These are phyloP conservation scores for Tetrapisispora arboricola DNA, from an alignment of 805 yeast species.

Conservation along the genomic window DNA sequence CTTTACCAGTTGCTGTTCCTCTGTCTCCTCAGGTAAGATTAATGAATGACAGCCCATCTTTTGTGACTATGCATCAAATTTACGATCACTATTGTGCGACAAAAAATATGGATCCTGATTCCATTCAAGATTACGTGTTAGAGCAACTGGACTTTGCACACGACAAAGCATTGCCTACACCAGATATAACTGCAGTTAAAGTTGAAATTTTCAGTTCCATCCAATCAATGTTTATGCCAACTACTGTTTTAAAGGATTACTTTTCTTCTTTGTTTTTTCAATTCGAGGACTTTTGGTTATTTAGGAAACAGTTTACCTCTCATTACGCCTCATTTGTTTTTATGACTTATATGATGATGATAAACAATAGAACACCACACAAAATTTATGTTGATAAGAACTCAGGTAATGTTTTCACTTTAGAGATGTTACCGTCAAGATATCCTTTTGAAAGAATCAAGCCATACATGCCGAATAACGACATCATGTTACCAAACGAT, in stretches of 20 bases:
- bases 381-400: slow-evolving; percentile 74
- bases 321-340: slow-evolving; percentile 91
- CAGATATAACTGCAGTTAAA: slow-evolving; percentile 78
- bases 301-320: slow-evolving; percentile 88
- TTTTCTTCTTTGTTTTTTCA: slow-evolving; percentile 59
- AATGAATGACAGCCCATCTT: slow-evolving; percentile 69
- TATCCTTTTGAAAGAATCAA: slow-evolving; percentile 40
- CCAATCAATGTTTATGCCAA: slow-evolving; percentile 79
- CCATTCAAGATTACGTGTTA: slow-evolving; percentile 77
- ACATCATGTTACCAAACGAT: slow-evolving; percentile 31
- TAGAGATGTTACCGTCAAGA: slow-evolving; percentile 91
- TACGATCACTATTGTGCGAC: slow-evolving; percentile 80
- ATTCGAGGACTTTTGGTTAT: slow-evolving; percentile 94
- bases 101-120: slow-evolving; percentile 69
- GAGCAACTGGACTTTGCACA: slow-evolving; percentile 84
- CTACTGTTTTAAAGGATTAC: slow-evolving; percentile 69
- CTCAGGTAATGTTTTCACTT: slow-evolving; percentile 85
- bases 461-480: slow-evolving; percentile 29
- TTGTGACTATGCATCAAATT: slow-evolving; percentile 65
- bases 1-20: slow-evolving; percentile 87
- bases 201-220: slow-evolving; percentile 87
- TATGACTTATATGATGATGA: slow-evolving; percentile 89
- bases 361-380: slow-evolving; percentile 86
- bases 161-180: slow-evolving; percentile 88
- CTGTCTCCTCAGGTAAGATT: slow-evolving; percentile 89